These are phyloP conservation scores for Claviceps paspali DNA, from an alignment of 2,329 filamentous ascomycete genomes.

Conservation along the genomic window DNA sequence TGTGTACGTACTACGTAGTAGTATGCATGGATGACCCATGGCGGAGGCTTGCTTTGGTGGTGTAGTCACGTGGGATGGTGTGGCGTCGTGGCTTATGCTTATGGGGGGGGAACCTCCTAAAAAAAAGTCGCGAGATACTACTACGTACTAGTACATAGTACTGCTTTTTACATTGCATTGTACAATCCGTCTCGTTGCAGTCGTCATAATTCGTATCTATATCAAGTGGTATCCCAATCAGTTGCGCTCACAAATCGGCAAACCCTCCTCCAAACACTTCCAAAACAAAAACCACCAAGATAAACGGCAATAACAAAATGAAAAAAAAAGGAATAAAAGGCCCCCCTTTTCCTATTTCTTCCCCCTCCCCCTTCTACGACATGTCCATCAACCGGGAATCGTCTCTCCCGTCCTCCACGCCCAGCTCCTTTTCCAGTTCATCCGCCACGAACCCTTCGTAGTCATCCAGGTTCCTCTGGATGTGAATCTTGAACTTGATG, in stretches of 20 bases:
- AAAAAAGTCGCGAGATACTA: too few species aligned
- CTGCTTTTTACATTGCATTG: too few species aligned
- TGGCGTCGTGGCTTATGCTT: too few species aligned
- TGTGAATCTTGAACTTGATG: constrained; percentile 95
- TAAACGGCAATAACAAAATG: neutral
- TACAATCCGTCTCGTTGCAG: too few species aligned
- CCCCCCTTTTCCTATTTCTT: neutral
- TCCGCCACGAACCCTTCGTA: constrained; percentile 90
- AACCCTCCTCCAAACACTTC: neutral
- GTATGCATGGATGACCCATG: too few species aligned
- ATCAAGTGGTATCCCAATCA: constrained; percentile 3
- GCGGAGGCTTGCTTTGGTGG: too few species aligned
- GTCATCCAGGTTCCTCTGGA: constrained; percentile 83
- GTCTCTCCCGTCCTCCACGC: constrained; percentile 42
- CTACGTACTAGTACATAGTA: too few species aligned
- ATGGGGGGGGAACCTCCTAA: too few species aligned
- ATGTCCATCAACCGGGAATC: constrained; percentile 36
- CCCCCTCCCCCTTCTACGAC: neutral
- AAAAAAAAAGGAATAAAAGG: neutral
- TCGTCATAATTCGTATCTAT: constrained; percentile 4
- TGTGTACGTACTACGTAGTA: too few species aligned
- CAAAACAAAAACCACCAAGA: constrained; percentile 1
- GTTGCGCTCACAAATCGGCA: neutral
- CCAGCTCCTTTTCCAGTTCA: constrained; percentile 75
- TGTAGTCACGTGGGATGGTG: too few species aligned